Evolutionary conservation across 805 yeast genomes (phyloP).

Genomic region (Yarrowia keelungensis): DNA sequence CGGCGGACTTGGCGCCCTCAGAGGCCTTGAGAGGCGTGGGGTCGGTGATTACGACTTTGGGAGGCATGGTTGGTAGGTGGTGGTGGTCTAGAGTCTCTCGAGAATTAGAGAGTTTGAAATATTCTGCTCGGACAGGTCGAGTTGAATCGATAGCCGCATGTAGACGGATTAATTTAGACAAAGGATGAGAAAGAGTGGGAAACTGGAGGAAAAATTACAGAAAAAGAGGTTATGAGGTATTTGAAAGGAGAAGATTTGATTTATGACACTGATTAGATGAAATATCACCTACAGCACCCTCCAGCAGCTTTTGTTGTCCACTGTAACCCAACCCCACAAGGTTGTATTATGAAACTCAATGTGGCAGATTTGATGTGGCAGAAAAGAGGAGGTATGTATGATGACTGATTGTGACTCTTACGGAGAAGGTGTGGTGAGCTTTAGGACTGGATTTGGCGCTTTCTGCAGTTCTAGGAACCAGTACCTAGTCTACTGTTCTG

Average conservation of each 20-base stretch:
- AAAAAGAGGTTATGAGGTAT: too few species aligned
- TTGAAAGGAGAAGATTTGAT: too few species aligned
- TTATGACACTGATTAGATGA: too few species aligned
- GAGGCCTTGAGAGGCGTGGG: constrained; percentile 51
- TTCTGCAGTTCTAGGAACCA: too few species aligned
- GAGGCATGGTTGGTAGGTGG: constrained; percentile 41
- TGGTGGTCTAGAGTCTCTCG: constrained; percentile 1
- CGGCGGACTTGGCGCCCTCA: constrained; percentile 51
- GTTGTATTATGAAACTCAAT: constrained; percentile 14
- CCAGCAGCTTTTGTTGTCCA: too few species aligned
- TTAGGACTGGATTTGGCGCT: too few species aligned
- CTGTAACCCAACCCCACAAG: constrained; percentile 9
- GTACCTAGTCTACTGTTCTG: too few species aligned
- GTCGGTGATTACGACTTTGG: constrained; percentile 47
- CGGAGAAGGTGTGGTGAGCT: too few species aligned
- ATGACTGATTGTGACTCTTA: constrained; percentile 20
- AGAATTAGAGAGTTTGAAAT: constrained; percentile 19
- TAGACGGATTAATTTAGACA: constrained; percentile 1
- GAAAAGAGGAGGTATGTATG: background rate
- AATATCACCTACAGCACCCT: too few species aligned
- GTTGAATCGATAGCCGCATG: constrained; percentile 31
- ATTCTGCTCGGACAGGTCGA: background rate
- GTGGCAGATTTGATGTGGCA: constrained; percentile 25
- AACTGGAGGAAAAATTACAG: too few species aligned
- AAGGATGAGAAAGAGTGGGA: background rate